Percentiles rank a stretch among this genome's conserved stretches.
Evolutionary conservation across 768 basidiomycete genomes (phyloP).

Genomic region (Rhizopogon roseolus): DNA sequence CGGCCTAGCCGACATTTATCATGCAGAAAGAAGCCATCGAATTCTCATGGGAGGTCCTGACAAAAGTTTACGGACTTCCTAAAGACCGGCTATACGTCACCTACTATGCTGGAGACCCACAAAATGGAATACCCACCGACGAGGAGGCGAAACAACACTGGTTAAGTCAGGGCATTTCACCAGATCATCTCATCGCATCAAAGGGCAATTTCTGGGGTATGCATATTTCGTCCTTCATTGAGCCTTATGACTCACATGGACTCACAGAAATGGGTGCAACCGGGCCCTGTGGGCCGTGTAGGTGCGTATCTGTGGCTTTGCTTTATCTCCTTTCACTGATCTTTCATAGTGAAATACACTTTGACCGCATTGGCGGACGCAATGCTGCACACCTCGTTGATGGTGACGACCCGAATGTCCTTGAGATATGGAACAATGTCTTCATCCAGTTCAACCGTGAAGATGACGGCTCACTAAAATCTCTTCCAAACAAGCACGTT

Average conservation of each 20-base stretch:
- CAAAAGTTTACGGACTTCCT: constrained; percentile 81
- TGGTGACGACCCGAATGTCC: constrained; percentile 91
- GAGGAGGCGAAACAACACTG: constrained; percentile 83
- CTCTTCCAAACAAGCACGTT: constrained; percentile 89
- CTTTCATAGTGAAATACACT: constrained; percentile 83
- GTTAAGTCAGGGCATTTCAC: constrained; percentile 83
- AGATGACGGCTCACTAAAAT: constrained; percentile 71
- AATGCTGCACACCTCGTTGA: constrained; percentile 93
- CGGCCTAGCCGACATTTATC: constrained; percentile 4
- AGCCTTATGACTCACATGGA: constrained; percentile 4
- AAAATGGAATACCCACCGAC: constrained; percentile 82
- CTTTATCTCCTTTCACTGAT: neutral
- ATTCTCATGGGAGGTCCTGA: constrained; percentile 94
- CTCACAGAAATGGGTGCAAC: constrained; percentile 95
- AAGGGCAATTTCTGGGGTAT: constrained; percentile 99
- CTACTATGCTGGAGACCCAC: constrained; percentile 94
- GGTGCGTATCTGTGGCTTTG: constrained; percentile 33
- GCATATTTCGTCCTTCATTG: constrained; percentile 14
- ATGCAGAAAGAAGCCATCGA: constrained; percentile 84
- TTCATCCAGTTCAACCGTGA: constrained; percentile 99
- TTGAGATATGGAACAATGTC: constrained; percentile 99
- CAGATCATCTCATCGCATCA: constrained; percentile 88
- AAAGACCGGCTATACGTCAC: constrained; percentile 93
- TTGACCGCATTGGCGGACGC: constrained; percentile 95
- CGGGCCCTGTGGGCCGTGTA: constrained; percentile 97